Evolutionary conservation across 441 rosid genomes (phyloP), one percentile per base, ranked within the genome.

Genomic region (Arabidopsis lyrata): DNA sequence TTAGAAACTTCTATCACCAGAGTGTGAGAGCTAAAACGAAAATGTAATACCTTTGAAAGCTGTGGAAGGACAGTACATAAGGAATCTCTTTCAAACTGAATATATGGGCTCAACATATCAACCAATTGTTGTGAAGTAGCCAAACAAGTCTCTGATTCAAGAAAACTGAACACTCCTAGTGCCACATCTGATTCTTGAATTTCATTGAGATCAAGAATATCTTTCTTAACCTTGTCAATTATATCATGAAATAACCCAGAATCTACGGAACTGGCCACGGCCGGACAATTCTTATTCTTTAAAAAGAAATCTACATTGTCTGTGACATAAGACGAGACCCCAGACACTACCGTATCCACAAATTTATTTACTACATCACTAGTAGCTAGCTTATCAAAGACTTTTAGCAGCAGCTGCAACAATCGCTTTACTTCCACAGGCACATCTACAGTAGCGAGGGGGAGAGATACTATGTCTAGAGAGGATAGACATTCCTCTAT

Each of bases 71-170:
- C 85, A 63, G 75, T 52, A 62, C 63, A 45, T 47, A 79, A 73
- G 65, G 81, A 78, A 65, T 72, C 82, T 52, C 71, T 79, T 69
- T 66, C 80, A 56, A 91, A 88, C 70, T 82, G 74, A 16, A 86
- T 76, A 77, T 81, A 79, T 57, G 75, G 83, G 34, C 54, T 77
- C 42, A 92, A 75, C 86, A 84, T 76, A 67, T 88, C 87, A 34
- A 88, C 98, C 85, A 95, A 82, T 63, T 83, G 85, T 80, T 86
- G 91, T 76, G 92, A 83, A 80, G 89, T 78, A 78, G 81, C 79
- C 70, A 83, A 60, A 73, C 83, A 75, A 73, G 77, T 79, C 74
- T 90, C 88, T 42, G 83, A 75, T 58, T 88, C 93, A 39, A 86
- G 88, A 68, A 83, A 83, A 75, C 61, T 53, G 78, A 76, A 77